Percentiles rank a stretch among this genome's conserved stretches.
phyloP scores from a whole-genome alignment of 306 rosid genomes.

The Alnus rubra region DNA sequence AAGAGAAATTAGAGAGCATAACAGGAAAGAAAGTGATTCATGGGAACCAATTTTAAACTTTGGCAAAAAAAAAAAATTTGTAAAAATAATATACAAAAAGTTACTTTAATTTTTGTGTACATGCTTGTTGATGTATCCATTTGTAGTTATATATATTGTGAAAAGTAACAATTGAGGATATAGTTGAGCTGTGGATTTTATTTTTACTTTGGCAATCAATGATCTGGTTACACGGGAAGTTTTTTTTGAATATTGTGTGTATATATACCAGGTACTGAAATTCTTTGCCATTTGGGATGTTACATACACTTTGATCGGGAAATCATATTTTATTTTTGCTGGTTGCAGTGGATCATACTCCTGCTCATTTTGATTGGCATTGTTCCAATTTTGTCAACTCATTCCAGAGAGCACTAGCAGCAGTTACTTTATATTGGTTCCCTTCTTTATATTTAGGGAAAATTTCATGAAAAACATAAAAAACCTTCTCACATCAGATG shows the following conservation, averaged over 20 bases:
- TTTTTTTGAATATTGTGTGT: not conserved
- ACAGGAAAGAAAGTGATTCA: slow-evolving; percentile 9
- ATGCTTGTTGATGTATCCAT: not conserved
- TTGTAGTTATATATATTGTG: not conserved
- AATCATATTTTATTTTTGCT: not conserved
- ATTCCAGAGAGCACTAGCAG: no score
- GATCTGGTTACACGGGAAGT: not conserved
- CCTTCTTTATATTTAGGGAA: no score
- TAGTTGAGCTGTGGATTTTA: not conserved
- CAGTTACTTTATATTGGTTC: no score
- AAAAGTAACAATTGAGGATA: not conserved
- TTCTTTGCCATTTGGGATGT: not conserved
- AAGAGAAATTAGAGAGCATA: slow-evolving; percentile 22
- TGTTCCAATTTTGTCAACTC: not conserved
- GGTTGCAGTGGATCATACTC: not conserved
- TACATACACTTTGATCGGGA: not conserved
- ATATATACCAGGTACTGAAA: not conserved
- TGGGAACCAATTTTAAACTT: not conserved
- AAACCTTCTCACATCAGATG: no score
- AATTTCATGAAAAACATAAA: no score
- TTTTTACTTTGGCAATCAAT: not conserved
- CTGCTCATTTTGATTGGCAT: not conserved
- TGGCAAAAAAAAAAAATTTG: not conserved
- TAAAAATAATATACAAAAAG: not conserved
- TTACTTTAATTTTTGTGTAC: not conserved